Conservation (phyloP, 2,329 filamentous ascomycete genomes). For the Fusarium poae region DNA sequence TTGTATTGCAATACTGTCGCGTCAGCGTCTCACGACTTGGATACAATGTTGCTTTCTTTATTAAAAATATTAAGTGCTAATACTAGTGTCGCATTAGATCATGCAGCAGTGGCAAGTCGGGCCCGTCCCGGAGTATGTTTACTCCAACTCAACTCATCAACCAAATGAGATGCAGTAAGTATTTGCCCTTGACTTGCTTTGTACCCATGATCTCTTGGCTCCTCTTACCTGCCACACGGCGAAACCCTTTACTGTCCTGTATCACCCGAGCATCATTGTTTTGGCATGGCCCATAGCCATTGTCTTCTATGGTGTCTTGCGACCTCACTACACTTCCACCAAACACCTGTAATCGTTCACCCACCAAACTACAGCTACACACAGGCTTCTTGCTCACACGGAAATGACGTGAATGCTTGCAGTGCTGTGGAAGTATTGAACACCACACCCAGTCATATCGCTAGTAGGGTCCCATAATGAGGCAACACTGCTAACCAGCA, state of each 20-base stretch:
- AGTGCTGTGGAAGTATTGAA: slow-evolving; percentile 20
- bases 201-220: slow-evolving; percentile 26
- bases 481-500: slow-evolving; percentile 50
- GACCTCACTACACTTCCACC: slow-evolving; percentile 12
- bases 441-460: slow-evolving; percentile 47
- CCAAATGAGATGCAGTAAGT: slow-evolving; percentile 72
- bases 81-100: slow-evolving; percentile 56
- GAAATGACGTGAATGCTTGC: slow-evolving; percentile 18
- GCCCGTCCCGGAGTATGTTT: slow-evolving; percentile 71
- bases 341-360: slow-evolving; percentile 41
- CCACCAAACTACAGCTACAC: slow-evolving; percentile 30
- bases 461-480: slow-evolving; percentile 42
- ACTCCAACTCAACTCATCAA: slow-evolving; percentile 66
- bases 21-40: slow-evolving; percentile 25
- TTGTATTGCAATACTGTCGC: slow-evolving; percentile 28
- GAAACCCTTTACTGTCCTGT: slow-evolving; percentile 36
- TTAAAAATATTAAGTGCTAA: slow-evolving; percentile 35
- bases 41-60: slow-evolving; percentile 26
- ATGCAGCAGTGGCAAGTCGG: slow-evolving; percentile 74
- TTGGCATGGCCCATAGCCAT: neutral
- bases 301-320: slow-evolving; percentile 4
- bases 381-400: slow-evolving; percentile 29
- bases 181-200: slow-evolving; percentile 58
- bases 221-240: slow-evolving; percentile 34
- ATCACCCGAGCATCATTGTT: slow-evolving; percentile 33